Base-by-base conservation (phyloP, 148 eudicot genomes). In the Fagopyrum homotropicum region DNA sequence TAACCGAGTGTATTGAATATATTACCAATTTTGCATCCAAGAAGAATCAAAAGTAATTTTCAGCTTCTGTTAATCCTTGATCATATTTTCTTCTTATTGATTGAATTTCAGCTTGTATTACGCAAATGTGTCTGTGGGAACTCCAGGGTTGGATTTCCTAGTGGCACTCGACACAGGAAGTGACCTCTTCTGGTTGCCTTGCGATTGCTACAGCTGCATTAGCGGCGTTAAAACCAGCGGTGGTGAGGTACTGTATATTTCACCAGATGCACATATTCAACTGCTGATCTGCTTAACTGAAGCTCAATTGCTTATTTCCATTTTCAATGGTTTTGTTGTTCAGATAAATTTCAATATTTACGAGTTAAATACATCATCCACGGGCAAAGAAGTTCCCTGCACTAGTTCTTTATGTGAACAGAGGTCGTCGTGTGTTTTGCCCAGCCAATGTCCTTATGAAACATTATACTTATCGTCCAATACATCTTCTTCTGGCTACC, bases 121-220 rank as follows among this genome's bases (percentile, higher is more conserved):
- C 74, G 89, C 96, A 71, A 84, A 87, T 80, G 96, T 94, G 75
- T 82, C 95, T 44, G 83, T 94, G 54, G 98, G 98, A 16, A 87
- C 90, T 4, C 98, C 98, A 0, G 81, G 87, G 61, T 49, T 81
- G 79, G 77, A 81, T 51, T 94, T 86, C 81, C 77, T 91, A 59
- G 98, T 94, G 79, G 97, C 97, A 35, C 91, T 94, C 22, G 98
- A 94, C 82, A 94, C 98, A 0, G 98, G 98, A 60, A 94, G 98
- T 72, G 87, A 91, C 80, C 83, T 91, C 61, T 94, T 94, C 74
- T 94, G 98, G 98, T 74, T 94, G 69, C 98, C 98, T 17, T 94
- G 98, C 66, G 97, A 94, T 77, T 94, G 98, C 70, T 71, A 44
- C 8, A 82, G 81, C 60, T 93, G 97, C 74, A 90, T 84, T 30